phyloP scores from a whole-genome alignment of 805 yeast species.

The Zygosaccharomyces siamensis region DNA sequence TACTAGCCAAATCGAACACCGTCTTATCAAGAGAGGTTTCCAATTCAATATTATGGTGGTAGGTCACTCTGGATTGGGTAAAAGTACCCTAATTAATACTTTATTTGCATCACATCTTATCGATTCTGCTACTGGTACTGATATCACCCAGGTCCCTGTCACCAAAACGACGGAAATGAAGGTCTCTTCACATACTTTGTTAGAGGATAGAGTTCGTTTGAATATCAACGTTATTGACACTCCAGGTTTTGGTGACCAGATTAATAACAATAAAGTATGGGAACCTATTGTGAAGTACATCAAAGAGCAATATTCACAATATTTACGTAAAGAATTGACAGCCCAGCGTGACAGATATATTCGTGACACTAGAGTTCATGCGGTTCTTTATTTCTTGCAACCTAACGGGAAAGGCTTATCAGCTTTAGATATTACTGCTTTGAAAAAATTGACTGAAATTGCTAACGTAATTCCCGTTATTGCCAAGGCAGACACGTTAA shows the following conservation, averaged over 20 bases:
- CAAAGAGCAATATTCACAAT: constrained; percentile 90
- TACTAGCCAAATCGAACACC: constrained; percentile 89
- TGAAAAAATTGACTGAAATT: constrained; percentile 79
- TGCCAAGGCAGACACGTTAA: constrained; percentile 88
- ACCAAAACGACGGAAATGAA: constrained; percentile 84
- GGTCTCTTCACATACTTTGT: constrained; percentile 60
- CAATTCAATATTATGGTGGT: constrained; percentile 92
- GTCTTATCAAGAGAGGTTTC: constrained; percentile 87
- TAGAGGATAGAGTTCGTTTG: constrained; percentile 84
- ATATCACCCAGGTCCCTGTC: constrained; percentile 60
- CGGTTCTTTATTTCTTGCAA: constrained; percentile 83
- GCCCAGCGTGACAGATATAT: constrained; percentile 85
- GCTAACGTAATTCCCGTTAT: constrained; percentile 93
- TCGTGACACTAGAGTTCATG: constrained; percentile 88
- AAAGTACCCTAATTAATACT: constrained; percentile 86
- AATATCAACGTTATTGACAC: constrained; percentile 89
- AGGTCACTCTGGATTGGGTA: constrained; percentile 91
- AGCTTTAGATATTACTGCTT: constrained; percentile 74
- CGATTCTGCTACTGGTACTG: constrained; percentile 64
- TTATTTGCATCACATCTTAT: constrained; percentile 79
- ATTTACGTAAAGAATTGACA: constrained; percentile 87
- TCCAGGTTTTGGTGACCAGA: constrained; percentile 97
- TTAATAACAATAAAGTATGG: constrained; percentile 94
- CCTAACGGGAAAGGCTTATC: constrained; percentile 86
- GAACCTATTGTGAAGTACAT: constrained; percentile 91